These are phyloP conservation scores for Nothophytophthora sp. DNA, from an alignment of 352 stramenopile species.

Conservation along the genomic window DNA sequence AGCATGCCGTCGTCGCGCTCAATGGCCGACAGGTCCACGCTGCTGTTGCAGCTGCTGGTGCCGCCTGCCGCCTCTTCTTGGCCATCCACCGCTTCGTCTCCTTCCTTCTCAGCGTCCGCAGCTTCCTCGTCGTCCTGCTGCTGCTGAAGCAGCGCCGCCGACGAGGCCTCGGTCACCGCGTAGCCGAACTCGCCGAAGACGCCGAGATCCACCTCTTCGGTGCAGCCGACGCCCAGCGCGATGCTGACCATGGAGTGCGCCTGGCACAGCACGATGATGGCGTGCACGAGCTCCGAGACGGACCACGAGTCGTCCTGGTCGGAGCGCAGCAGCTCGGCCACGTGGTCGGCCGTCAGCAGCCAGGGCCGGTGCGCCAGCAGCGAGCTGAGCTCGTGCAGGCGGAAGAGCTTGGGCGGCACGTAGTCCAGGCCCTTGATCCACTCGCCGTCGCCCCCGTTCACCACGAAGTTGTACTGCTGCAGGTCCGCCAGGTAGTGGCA, in stretches of 20 bases:
- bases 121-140: slow-evolving; percentile 24
- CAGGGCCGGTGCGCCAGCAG: slow-evolving; percentile 86
- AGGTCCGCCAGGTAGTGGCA: slow-evolving; percentile 83
- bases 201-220: slow-evolving; percentile 74
- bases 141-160: slow-evolving; percentile 5
- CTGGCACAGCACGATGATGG: slow-evolving; percentile 84
- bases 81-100: slow-evolving; percentile 1
- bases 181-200: slow-evolving; percentile 68
- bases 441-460: slow-evolving; percentile 74
- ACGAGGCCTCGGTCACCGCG: slow-evolving; percentile 27
- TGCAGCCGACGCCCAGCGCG: slow-evolving; percentile 69
- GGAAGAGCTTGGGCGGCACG: slow-evolving; percentile 80
- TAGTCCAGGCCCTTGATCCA: slow-evolving; percentile 88
- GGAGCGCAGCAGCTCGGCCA: slow-evolving; percentile 68
- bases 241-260: slow-evolving; percentile 86
- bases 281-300: slow-evolving; percentile 85
- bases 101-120: slow-evolving; percentile 6
- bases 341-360: slow-evolving; percentile 76
- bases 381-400: slow-evolving; percentile 80
- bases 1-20: slow-evolving; percentile 76
- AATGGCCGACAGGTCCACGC: slow-evolving; percentile 70
- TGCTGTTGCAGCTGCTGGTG: slow-evolving; percentile 52
- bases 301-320: slow-evolving; percentile 85
- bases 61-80: slow-evolving; percentile 10
- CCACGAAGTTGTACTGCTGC: slow-evolving; percentile 84